Evolutionary conservation across 805 yeast genomes (phyloP).

Genomic region (Saccharomycopsis guyanensis): DNA sequence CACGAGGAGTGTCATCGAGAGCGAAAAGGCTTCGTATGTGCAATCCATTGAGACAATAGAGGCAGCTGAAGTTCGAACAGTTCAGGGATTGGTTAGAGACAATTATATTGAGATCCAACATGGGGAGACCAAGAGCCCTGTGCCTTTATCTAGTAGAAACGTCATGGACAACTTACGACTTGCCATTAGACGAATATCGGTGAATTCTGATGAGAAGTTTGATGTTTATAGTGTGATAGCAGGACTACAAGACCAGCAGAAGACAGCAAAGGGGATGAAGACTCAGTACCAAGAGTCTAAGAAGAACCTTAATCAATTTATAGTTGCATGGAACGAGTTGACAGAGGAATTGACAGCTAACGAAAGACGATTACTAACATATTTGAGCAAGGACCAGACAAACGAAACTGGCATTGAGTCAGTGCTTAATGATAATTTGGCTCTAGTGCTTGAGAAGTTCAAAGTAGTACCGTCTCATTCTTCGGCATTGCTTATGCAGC

Average conservation of each 20-base stretch:
- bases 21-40: constrained; percentile 13
- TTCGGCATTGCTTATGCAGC: background rate
- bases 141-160: constrained; percentile 15
- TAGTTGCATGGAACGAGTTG: constrained; percentile 5
- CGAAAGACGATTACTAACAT: constrained; percentile 4
- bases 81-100: constrained; percentile 11
- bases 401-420: background rate
- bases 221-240: constrained; percentile 1
- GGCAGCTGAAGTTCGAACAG: constrained; percentile 11
- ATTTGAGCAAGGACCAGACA: background rate
- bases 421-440: background rate
- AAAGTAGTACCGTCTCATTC: background rate
- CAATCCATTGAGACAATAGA: constrained; percentile 2
- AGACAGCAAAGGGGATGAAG: background rate
- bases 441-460: background rate
- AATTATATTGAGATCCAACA: constrained; percentile 1
- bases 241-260: background rate
- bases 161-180: constrained; percentile 17
- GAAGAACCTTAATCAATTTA: constrained; percentile 4
- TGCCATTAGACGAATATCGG: constrained; percentile 8
- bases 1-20: constrained; percentile 14
- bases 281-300: constrained; percentile 5
- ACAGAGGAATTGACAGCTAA: constrained; percentile 4
- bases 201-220: background rate
- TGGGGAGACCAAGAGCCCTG: background rate